A percentile compares a stretch with the other conserved stretches of the same genome.
Evolutionary conservation across 495 filamentous ascomycete genomes (phyloP).

Genomic region (Poronia punctata): DNA sequence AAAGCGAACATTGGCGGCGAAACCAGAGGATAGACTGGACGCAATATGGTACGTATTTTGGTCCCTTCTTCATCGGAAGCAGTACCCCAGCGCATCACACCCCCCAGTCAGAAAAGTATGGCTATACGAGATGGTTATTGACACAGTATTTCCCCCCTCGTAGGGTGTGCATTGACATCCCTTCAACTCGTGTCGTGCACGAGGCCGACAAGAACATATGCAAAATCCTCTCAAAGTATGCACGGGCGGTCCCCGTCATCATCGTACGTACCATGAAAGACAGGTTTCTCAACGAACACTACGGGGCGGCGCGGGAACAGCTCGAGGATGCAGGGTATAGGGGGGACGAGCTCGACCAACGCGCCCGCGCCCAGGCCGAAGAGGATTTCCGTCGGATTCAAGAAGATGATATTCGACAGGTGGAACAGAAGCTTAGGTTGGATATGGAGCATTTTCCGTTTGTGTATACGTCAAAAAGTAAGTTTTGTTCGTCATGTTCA

Average conservation of each 20-base stretch:
- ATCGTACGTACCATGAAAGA: slow-evolving; percentile 12
- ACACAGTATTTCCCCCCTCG: neutral
- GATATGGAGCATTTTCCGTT: slow-evolving; percentile 10
- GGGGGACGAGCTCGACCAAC: slow-evolving; percentile 7
- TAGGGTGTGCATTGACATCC: slow-evolving; percentile 12
- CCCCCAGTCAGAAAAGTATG: too few species aligned
- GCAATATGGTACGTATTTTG: slow-evolving; percentile 12
- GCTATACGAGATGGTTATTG: neutral
- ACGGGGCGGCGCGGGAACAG: slow-evolving; percentile 8
- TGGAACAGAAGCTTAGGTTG: slow-evolving; percentile 9
- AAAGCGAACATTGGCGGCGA: slow-evolving; percentile 6
- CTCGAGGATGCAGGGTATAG: slow-evolving; percentile 6
- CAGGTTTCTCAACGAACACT: slow-evolving; percentile 11
- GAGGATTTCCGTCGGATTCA: slow-evolving; percentile 4
- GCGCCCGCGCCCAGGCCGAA: slow-evolving; percentile 9
- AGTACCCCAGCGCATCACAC: too few species aligned
- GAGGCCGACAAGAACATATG: slow-evolving; percentile 11
- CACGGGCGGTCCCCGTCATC: slow-evolving; percentile 6
- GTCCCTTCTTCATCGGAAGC: too few species aligned
- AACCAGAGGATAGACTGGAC: slow-evolving; percentile 6
- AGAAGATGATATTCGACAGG: slow-evolving; percentile 8
- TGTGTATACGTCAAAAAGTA: slow-evolving; percentile 11
- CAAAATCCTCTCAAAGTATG: slow-evolving; percentile 5
- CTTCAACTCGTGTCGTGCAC: slow-evolving; percentile 9
- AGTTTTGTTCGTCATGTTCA: neutral